Base-by-base conservation (phyloP, 192 early-diverging fungal genomes). In the Coemansia javaensis region DNA sequence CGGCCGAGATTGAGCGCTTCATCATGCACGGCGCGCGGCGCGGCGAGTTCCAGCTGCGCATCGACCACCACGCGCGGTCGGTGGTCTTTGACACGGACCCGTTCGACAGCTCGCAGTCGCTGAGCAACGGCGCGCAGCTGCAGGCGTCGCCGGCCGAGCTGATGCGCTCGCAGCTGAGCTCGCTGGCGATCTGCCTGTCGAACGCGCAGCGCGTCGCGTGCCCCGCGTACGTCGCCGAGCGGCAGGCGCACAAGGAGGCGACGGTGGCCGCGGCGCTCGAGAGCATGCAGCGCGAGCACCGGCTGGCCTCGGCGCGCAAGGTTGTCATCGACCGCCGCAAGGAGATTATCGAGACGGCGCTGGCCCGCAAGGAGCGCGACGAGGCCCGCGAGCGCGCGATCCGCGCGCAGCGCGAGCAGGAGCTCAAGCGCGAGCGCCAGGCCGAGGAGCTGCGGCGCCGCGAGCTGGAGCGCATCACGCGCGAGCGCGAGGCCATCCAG, bases 21-120 rank as follows among this genome's bases (percentile, higher is more conserved):
- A 90, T 99, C 51, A 94, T 98, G 91, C 87, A 93, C 74, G 97
- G 95, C 28, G 91, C 89, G 64, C 86, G 93, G 39, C 92, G 90
- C 66, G 93, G 93, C 23, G 97, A 99, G 65, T 81, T 99, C 56
- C 82, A 82, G 42, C 94, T 99, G 55, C 87, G 94, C 41, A 80
- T 99, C 47, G 90, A 99, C 78, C 92, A 98, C 77, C 81, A 84
- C 47, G 81, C 90, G 13, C 88, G 85, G 45, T 86, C 85, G 34
- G 81, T 98, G 46, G 87, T 86, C 25, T 99, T 99, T 53, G 93
- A 94, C 59, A 90, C 86, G 14, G 90, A 97, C 49, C 65, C 92
- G 25, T 98, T 96, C 44, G 77, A 90, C 21, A 70, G 82, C 32
- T 84, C 85, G 66, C 79, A 81, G 56, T 78, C 86, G 22, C 80